Evolutionary conservation across 179 eudicot species (phyloP).

Genomic region (Spinacia oleracea): DNA sequence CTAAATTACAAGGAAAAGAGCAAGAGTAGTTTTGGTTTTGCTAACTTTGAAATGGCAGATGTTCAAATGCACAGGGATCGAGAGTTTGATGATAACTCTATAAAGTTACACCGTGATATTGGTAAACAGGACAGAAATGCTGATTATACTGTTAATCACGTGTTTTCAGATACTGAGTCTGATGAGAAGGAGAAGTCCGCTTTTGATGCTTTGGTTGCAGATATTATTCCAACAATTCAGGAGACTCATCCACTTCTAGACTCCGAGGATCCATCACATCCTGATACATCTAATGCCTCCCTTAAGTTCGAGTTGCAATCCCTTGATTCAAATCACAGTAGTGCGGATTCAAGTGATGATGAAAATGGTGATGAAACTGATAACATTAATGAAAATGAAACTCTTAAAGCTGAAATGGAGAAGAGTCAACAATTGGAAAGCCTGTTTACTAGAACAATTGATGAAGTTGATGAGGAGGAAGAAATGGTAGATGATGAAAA

Average conservation of each 20-base stretch:
- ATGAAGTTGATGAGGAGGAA: conserved; percentile 26
- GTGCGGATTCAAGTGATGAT: conserved; percentile 43
- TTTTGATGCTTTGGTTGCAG: conserved; percentile 74
- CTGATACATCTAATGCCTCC: conserved; percentile 36
- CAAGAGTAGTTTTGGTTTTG: conserved; percentile 10
- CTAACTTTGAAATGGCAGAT: conserved; percentile 25
- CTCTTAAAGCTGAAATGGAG: conserved; percentile 50
- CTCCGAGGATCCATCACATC: conserved; percentile 37
- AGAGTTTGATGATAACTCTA: conserved; percentile 32
- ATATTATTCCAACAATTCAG: conserved; percentile 59
- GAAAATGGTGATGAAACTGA: conserved; percentile 23
- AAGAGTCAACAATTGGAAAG: conserved; percentile 64
- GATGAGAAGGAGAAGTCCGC: conserved; percentile 60
- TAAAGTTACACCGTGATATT: conserved; percentile 32
- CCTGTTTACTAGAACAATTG: conserved; percentile 57
- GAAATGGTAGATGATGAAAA: conserved; percentile 11
- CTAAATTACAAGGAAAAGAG: neutral
- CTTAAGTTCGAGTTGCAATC: conserved; percentile 45
- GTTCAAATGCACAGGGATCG: conserved; percentile 30
- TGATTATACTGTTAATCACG: conserved; percentile 31
- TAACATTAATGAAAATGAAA: conserved; percentile 43
- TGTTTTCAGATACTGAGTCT: conserved; percentile 47
- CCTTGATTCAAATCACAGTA: conserved; percentile 30
- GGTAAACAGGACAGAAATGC: conserved; percentile 38
- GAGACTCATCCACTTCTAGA: conserved; percentile 77